These are phyloP conservation scores for Tagetes erecta DNA, from an alignment of 129 eudicot genomes.

Conservation along the genomic window DNA sequence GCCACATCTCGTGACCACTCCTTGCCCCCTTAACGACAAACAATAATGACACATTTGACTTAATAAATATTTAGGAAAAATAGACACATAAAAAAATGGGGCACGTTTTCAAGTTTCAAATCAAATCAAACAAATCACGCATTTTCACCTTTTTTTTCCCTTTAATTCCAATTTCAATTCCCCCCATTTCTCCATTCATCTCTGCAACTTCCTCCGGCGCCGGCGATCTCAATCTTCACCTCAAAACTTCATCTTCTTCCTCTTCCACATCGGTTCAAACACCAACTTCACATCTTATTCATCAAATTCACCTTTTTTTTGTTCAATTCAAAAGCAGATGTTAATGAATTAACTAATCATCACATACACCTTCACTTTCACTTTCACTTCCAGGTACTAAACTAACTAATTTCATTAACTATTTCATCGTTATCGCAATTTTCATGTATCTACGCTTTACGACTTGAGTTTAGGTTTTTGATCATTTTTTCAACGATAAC, in stretches of 20 bases:
- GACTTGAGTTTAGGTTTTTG: neutral
- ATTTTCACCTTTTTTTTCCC: constrained; percentile 19
- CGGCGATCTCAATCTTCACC: constrained; percentile 32
- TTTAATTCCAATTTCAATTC: constrained; percentile 33
- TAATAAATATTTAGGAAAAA: neutral
- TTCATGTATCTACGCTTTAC: neutral
- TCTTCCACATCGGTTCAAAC: neutral
- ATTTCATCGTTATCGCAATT: neutral
- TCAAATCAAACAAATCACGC: neutral
- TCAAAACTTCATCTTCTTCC: neutral
- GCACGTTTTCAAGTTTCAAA: constrained; percentile 40
- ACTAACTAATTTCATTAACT: too few species aligned
- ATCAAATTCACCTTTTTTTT: neutral
- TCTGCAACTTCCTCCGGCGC: neutral
- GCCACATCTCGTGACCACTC: too few species aligned
- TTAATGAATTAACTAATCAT: neutral
- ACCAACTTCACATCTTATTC: neutral
- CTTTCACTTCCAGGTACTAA: constrained; percentile 15
- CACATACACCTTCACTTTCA: neutral
- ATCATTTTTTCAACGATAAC: neutral
- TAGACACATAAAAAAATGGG: constrained; percentile 11
- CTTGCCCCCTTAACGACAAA: neutral
- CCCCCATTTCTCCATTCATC: constrained; percentile 6
- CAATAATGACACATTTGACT: constrained; percentile 31
- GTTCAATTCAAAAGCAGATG: neutral